A percentile compares a stretch with the other conserved stretches of the same genome.
Conservation (phyloP, 139 green algal genomes). For the Closterium sp. region DNA sequence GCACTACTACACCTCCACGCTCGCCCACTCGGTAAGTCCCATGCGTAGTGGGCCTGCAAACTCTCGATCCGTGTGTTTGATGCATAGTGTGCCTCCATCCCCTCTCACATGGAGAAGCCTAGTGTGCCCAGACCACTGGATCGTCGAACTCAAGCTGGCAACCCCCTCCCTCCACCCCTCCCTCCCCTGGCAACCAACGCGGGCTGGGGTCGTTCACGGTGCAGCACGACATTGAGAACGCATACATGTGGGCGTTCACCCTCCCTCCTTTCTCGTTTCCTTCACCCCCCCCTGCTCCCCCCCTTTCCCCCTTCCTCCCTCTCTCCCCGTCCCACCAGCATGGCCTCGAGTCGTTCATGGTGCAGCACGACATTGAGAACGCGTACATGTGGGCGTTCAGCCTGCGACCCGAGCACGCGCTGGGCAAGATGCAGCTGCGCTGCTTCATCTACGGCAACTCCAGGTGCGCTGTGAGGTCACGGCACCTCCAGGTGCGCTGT, state of each 20-base stretch:
- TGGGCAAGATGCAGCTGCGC: constrained; percentile 38
- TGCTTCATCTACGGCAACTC: constrained; percentile 30
- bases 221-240: neutral
- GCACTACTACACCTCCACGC: constrained; percentile 15
- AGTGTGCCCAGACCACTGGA: too few relatives aligned
- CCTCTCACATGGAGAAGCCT: neutral
- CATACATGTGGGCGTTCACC: neutral
- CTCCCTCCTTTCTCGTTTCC: neutral
- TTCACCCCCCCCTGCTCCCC: neutral
- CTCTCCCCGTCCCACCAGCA: neutral
- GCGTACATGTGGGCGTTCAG: constrained; percentile 29
- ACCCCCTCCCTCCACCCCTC: neutral
- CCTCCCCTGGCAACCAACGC: neutral
- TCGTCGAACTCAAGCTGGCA: too few relatives aligned
- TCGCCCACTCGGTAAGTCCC: neutral
- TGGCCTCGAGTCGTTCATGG: constrained; percentile 24
- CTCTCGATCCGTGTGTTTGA: too few relatives aligned
- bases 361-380: constrained; percentile 41
- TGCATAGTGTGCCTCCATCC: neutral
- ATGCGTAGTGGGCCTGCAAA: neutral
- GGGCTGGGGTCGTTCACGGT: neutral
- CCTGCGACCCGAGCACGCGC: constrained; percentile 3
- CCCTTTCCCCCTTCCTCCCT: neutral
- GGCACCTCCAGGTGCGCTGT: neutral
- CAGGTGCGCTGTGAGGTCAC: constrained; percentile 2